Base-by-base conservation (phyloP, 768 basidiomycete genomes). In the Gyrodon lividus region DNA sequence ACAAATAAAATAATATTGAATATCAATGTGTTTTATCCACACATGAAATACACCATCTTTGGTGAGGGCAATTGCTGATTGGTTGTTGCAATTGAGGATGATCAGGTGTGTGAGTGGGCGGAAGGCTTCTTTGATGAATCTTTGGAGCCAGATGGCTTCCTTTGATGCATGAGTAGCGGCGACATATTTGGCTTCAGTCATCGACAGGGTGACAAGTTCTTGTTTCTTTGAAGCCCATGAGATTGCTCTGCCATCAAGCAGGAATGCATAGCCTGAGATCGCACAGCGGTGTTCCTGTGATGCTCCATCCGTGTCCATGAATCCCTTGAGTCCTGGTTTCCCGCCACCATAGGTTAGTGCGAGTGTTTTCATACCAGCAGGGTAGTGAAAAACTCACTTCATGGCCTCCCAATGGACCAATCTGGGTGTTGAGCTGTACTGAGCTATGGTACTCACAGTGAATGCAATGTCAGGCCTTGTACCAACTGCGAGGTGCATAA, bases 131-230 rank as follows among this genome's bases (percentile, higher is more conserved):
- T n/a, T n/a, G 34, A 74, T 48, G 17, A 75, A 43, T 28, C 62
- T 62, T 6, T 66, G 59, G 4, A 74, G 55, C 64, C 65, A 74
- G 14, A 64, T 33, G 2, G 69, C 60, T 37, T 74, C 70, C 49
- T 64, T 59, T 17, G 61, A 54, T 5, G 72, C 67, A 34, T 63
- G 52, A 1, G 59, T 58, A 2, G 68, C 66, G 10, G 73, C 64
- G 34, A 74, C 67, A 55, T 69, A 75, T 54, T 77, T 71, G 23
- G 72, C 70, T 56, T 77, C 74, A 2, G 69, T 71, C 0, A 68
- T 74, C 8, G 74, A 76, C 4, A 69, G 56, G 0, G 74, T 64
- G n/a, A 77, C 72, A 35, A 70, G 57, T 0, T 60, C 12, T 61
- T 80, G 79, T 19, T 69, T 69, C 39, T 55, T 57, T 1, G 66